Evolutionary conservation across 306 rosid genomes (phyloP).

Genomic region (Acacia crassicarpa): DNA sequence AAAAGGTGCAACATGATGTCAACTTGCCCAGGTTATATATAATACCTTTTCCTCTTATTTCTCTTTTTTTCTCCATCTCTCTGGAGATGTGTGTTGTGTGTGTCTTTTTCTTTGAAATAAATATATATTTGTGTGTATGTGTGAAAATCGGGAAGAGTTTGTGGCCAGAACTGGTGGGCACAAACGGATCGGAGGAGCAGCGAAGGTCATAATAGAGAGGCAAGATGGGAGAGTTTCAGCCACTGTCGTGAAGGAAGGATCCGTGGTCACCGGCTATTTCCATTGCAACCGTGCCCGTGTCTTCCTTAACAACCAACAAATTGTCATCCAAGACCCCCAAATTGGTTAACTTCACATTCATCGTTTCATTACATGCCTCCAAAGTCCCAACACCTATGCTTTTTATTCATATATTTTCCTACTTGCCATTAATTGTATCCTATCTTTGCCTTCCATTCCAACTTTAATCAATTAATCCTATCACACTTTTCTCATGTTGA

Average conservation of each 20-base stretch:
- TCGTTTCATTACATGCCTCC: too few species aligned
- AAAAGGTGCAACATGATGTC: neutral
- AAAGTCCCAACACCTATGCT: too few species aligned
- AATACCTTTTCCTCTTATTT: too few species aligned
- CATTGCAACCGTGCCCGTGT: conserved; percentile 54
- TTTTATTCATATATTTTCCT: too few species aligned
- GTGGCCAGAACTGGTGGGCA: conserved; percentile 61
- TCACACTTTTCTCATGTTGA: too few species aligned
- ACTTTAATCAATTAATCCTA: too few species aligned
- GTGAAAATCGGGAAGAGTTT: conserved; percentile 44
- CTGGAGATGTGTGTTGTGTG: neutral
- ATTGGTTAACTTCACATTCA: conserved; percentile 38
- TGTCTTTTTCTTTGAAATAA: too few species aligned
- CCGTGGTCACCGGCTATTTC: conserved; percentile 39
- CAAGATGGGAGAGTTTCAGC: conserved; percentile 44
- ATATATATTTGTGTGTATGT: neutral
- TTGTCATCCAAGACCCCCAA: conserved; percentile 42
- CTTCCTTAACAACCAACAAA: conserved; percentile 34
- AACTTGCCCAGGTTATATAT: neutral
- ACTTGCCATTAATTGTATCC: too few species aligned
- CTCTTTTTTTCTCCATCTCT: too few species aligned
- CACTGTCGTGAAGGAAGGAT: conserved; percentile 38
- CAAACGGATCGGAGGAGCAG: conserved; percentile 36
- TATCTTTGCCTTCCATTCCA: too few species aligned
- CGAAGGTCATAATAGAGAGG: conserved; percentile 30